phyloP scores from a whole-genome alignment of 140 eudicot genomes.

The Ambrosia hybrid region DNA sequence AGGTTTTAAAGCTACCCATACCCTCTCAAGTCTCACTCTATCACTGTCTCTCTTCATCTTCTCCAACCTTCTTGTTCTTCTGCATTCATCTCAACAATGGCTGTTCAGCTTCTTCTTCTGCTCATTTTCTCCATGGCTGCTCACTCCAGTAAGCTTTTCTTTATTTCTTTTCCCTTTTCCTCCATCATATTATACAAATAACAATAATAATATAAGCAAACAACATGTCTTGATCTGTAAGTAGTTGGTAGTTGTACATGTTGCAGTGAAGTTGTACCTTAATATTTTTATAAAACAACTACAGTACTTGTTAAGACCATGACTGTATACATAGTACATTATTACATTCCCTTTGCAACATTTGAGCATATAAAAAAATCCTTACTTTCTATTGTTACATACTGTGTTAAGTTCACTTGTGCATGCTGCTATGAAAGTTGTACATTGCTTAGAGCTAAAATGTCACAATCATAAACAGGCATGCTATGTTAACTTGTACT shows the following conservation, averaged over 20 bases:
- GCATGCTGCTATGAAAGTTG: slow-evolving; percentile 3
- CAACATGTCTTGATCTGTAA: slow-evolving; percentile 24
- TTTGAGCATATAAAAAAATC: background rate
- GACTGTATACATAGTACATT: background rate
- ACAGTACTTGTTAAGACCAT: background rate
- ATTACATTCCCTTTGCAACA: slow-evolving; percentile 4
- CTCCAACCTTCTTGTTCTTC: slow-evolving; percentile 29
- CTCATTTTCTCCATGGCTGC: slow-evolving; percentile 50
- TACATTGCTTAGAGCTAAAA: background rate
- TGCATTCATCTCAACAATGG: slow-evolving; percentile 33
- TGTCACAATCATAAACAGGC: background rate
- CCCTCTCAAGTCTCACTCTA: background rate
- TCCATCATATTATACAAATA: background rate
- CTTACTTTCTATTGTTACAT: background rate
- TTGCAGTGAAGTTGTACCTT: slow-evolving; percentile 12
- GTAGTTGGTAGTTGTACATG: slow-evolving; percentile 9
- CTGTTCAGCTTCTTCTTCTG: slow-evolving; percentile 34
- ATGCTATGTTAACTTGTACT: background rate
- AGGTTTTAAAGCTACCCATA: slow-evolving; percentile 30
- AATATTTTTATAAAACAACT: background rate
- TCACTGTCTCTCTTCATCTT: slow-evolving; percentile 24
- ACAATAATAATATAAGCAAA: slow-evolving; percentile 1
- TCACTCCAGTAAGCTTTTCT: slow-evolving; percentile 57
- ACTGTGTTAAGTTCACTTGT: slow-evolving; percentile 9
- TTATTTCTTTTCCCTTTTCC: background rate